These are phyloP conservation scores for Diplodia scrobiculata DNA, from an alignment of 2,329 filamentous ascomycete species.

Conservation along the genomic window DNA sequence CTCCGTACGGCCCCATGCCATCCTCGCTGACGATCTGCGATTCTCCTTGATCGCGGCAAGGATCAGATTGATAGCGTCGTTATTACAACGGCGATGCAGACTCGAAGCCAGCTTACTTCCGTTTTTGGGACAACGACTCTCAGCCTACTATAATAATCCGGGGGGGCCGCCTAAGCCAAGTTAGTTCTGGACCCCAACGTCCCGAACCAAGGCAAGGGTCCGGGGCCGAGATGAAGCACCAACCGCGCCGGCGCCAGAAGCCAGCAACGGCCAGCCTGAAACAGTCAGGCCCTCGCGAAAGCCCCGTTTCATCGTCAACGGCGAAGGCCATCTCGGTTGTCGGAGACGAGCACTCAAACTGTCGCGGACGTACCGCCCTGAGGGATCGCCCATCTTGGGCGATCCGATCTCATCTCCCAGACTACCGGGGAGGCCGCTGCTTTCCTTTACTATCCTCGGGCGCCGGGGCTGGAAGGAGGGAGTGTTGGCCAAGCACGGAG, in stretches of 20 bases:
- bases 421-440: not conserved
- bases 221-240: not conserved
- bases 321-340: not conserved
- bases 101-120: not conserved
- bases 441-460: not conserved
- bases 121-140: not conserved
- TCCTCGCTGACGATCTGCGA: not conserved
- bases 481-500: slow-evolving; percentile 1
- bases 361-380: not conserved
- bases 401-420: not conserved
- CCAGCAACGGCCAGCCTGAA: not conserved
- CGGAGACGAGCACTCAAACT: not conserved
- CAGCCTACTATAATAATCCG: not conserved
- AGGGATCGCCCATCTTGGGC: not conserved
- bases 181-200: not conserved
- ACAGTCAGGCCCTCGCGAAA: not conserved
- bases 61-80: not conserved
- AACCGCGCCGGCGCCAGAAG: not conserved
- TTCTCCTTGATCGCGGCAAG: not conserved
- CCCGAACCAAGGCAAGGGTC: not conserved
- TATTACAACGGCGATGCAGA: not conserved
- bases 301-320: not conserved
- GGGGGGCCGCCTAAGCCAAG: not conserved
- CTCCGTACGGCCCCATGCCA: not conserved
- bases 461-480: not conserved